Percentiles rank a stretch among this genome's conserved stretches.
These are phyloP conservation scores for Chrysanthemum lavandulifolium DNA, from an alignment of 129 eudicot genomes.

Conservation along the genomic window DNA sequence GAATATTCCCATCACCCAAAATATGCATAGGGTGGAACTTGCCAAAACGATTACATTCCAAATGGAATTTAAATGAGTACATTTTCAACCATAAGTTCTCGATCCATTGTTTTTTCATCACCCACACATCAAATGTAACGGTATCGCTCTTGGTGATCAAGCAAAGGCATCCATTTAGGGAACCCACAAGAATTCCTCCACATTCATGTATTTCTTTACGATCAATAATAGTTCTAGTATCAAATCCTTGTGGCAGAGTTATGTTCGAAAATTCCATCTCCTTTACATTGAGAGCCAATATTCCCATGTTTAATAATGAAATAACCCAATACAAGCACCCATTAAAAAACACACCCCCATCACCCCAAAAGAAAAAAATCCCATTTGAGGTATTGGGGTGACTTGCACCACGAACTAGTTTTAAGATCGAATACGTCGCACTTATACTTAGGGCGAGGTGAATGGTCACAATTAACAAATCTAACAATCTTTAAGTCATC, in stretches of 20 bases:
- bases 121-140: background rate
- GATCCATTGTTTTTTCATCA: background rate
- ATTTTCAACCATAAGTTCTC: background rate
- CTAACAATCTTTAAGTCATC: too few relatives aligned
- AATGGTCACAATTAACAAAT: too few relatives aligned
- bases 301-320: background rate
- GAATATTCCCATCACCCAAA: background rate
- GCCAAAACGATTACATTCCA: background rate
- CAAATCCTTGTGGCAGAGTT: background rate
- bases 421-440: too few relatives aligned
- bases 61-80: background rate
- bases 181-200: background rate
- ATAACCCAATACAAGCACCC: constrained; percentile 4
- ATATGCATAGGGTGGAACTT: background rate
- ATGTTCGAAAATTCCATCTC: constrained; percentile 5
- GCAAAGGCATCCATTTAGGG: constrained; percentile 10
- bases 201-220: background rate
- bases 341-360: constrained; percentile 7
- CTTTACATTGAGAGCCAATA: constrained; percentile 4
- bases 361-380: background rate
- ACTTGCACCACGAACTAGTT: background rate
- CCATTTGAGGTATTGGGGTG: background rate
- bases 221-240: too few relatives aligned
- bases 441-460: too few relatives aligned
- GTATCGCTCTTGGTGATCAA: background rate